Evolutionary conservation across 805 yeast species (phyloP), one percentile per base, ranked within the genome.

Genomic region (Saccharomycopsis sp.): DNA sequence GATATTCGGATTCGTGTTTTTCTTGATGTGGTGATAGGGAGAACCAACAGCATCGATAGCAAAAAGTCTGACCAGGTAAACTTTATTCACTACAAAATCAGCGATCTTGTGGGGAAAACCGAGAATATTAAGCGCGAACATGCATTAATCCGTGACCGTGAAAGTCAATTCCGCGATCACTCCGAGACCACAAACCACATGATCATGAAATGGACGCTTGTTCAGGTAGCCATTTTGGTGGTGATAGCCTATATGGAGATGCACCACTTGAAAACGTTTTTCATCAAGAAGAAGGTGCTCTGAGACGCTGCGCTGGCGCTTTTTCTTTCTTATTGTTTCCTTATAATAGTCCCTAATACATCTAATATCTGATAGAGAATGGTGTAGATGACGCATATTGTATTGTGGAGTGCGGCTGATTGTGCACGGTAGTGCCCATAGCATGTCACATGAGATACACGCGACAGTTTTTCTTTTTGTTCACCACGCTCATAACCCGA

Each of bases 261-360:
- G 70, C 78, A 78, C 57, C 91, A 87, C 67, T 79, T 91, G 73
- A 87, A 87, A 73, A 73, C 84, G 49, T 89, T 90, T 80, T 90
- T 90, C 69, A 85, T 89, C 61, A 90, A 89, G 73, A 96, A 90
- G 69, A 91, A 91, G 75, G 82, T 89, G 60, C 85, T 90, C 19
- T 89, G 75, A 72, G n/a, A n/a, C n/a, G n/a, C n/a, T n/a, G 44
- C 44, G 15, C 15, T n/a, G 15, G 44, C 44, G 44, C 44, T n/a
- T n/a, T n/a, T n/a, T n/a, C n/a, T n/a, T n/a, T n/a, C n/a, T n/a
- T n/a, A n/a, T n/a, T n/a, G n/a, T n/a, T n/a, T n/a, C n/a, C n/a
- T n/a, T n/a, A n/a, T n/a, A n/a, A n/a, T n/a, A n/a, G n/a, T n/a
- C n/a, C n/a, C n/a, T n/a, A n/a, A n/a, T n/a, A n/a, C n/a, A n/a